phyloP scores from a whole-genome alignment of 2,329 filamentous ascomycete species.

The Ophidiomyces ophidiicola region DNA sequence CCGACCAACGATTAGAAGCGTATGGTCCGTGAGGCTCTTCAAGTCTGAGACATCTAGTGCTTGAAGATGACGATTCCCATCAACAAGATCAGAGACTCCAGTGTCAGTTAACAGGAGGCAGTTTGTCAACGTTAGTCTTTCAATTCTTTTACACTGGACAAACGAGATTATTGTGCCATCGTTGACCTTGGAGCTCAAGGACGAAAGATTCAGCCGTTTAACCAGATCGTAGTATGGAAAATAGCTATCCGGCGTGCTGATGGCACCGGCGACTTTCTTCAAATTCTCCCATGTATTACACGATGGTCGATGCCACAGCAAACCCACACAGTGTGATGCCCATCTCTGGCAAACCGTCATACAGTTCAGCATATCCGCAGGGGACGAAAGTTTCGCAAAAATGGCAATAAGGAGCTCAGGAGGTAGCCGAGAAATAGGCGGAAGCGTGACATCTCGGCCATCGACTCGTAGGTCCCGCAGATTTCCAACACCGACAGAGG shows the following conservation, averaged over 20 bases:
- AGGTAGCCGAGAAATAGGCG: conserved; percentile 69
- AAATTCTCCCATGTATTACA: conserved; percentile 81
- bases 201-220: conserved; percentile 79
- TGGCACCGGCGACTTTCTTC: conserved; percentile 64
- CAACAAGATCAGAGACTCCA: conserved; percentile 66
- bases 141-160: conserved; percentile 73
- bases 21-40: conserved; percentile 66
- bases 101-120: conserved; percentile 75
- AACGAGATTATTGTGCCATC: conserved; percentile 82
- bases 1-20: conserved; percentile 63
- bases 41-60: conserved; percentile 83
- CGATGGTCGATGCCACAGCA: conserved; percentile 86
- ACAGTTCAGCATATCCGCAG: conserved; percentile 68
- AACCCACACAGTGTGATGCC: conserved; percentile 82
- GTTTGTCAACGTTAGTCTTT: conserved; percentile 83
- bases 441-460: conserved; percentile 33
- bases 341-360: conserved; percentile 92
- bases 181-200: conserved; percentile 62
- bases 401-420: conserved; percentile 91
- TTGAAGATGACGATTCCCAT: conserved; percentile 66
- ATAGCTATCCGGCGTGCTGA: conserved; percentile 59
- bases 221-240: conserved; percentile 86
- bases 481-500: conserved; percentile 71
- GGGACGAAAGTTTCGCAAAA: conserved; percentile 67
- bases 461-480: conserved; percentile 61